Percentiles rank a stretch among this genome's conserved stretches.
These are phyloP conservation scores for Pseudopithomyces maydicus DNA, from an alignment of 2,329 filamentous ascomycete species.

Conservation along the genomic window DNA sequence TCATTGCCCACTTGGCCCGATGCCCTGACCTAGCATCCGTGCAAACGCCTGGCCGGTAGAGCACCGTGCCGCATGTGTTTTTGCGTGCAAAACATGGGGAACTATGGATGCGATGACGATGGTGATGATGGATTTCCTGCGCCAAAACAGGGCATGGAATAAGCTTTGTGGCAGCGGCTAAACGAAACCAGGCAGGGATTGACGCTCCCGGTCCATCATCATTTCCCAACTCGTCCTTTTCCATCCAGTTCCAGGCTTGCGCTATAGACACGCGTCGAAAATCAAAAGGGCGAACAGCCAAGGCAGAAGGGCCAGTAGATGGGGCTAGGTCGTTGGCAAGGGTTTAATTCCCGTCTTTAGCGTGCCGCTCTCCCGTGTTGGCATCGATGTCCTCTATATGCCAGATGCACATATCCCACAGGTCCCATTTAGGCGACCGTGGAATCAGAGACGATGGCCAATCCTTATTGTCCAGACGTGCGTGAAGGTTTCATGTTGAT, in stretches of 20 bases:
- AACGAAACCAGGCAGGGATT: constrained; percentile 5
- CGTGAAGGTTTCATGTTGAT: too few species aligned
- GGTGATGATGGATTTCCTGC: constrained; percentile 9
- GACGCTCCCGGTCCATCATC: not conserved
- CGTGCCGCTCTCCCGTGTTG: not conserved
- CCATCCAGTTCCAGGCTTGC: not conserved
- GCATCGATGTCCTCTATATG: not conserved
- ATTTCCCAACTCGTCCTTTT: not conserved
- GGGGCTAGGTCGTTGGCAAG: not conserved
- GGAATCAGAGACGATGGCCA: too few species aligned
- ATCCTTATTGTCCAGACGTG: too few species aligned
- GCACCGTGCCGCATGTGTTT: constrained; percentile 6
- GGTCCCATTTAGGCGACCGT: too few species aligned
- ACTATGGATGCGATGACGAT: constrained; percentile 14
- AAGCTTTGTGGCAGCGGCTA: constrained; percentile 11
- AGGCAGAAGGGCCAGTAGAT: not conserved
- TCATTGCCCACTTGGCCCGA: constrained; percentile 8
- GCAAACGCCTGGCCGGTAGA: not conserved
- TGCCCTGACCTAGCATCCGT: not conserved
- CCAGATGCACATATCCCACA: not conserved
- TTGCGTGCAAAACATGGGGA: constrained; percentile 7
- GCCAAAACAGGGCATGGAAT: constrained; percentile 12
- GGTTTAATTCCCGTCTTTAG: not conserved
- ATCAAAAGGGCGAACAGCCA: not conserved
- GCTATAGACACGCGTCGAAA: not conserved